Evolutionary conservation across 2,329 filamentous ascomycete genomes (phyloP).

Genomic region (Zarea fungicola): DNA sequence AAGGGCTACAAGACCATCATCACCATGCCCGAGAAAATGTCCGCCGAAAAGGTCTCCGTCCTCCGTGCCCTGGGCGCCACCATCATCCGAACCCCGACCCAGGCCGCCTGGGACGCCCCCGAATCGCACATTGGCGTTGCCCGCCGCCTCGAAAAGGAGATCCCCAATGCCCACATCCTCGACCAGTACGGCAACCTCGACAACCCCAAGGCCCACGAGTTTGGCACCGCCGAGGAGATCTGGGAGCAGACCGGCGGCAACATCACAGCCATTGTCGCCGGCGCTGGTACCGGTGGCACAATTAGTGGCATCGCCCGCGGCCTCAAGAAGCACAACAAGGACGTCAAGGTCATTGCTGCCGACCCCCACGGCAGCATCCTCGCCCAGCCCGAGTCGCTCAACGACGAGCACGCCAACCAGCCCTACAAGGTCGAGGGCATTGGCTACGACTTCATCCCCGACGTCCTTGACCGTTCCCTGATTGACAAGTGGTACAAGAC

Average conservation of each 20-base stretch:
- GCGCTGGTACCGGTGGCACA: constrained; percentile 91
- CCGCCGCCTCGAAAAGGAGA: constrained; percentile 82
- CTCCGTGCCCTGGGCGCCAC: constrained; percentile 90
- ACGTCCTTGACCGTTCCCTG: constrained; percentile 73
- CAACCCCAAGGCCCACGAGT: constrained; percentile 91
- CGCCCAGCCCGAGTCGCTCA: constrained; percentile 73
- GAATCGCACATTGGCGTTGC: constrained; percentile 98
- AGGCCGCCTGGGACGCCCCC: constrained; percentile 88
- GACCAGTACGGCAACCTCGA: constrained; percentile 92
- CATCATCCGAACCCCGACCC: constrained; percentile 94
- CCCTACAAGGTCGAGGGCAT: constrained; percentile 98
- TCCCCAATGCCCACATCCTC: constrained; percentile 93
- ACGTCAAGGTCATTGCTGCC: constrained; percentile 85
- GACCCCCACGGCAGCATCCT: constrained; percentile 91
- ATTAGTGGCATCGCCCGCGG: constrained; percentile 86
- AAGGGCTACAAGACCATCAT: constrained; percentile 99
- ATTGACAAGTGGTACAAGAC: constrained; percentile 99
- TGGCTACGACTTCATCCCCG: constrained; percentile 96
- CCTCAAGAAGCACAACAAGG: constrained; percentile 77
- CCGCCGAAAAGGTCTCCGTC: constrained; percentile 93
- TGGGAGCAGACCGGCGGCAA: constrained; percentile 85
- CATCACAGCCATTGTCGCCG: constrained; percentile 78
- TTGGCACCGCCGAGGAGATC: constrained; percentile 92
- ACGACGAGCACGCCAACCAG: constrained; percentile 74
- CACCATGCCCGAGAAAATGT: constrained; percentile 99